A percentile compares a stretch with the other conserved stretches of the same genome.
Conservation (phyloP, 2,329 filamentous ascomycete genomes). For the Paramyrothecium sp. region DNA sequence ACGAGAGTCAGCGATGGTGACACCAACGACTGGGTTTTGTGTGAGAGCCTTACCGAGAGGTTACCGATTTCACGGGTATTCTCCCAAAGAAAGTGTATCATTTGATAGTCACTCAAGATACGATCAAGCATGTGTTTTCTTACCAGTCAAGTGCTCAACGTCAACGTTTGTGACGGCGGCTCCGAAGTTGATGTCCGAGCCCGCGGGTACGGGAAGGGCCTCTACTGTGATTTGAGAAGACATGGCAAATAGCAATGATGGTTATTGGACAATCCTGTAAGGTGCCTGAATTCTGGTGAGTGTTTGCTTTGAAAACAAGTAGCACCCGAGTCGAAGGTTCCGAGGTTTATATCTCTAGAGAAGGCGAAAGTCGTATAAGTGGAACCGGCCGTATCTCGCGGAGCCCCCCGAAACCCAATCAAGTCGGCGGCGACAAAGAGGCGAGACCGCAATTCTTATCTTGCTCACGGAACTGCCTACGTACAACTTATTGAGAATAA, state of each 20-base stretch:
- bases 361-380: too few species aligned
- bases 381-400: too few species aligned
- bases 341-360: too few species aligned
- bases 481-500: too few species aligned
- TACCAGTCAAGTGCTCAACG: conserved; percentile 62
- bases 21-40: not conserved
- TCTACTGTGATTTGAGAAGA: conserved; percentile 28
- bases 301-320: too few species aligned
- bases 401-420: too few species aligned
- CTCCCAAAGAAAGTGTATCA: conserved; percentile 31
- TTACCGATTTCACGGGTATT: conserved; percentile 61
- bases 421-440: too few species aligned
- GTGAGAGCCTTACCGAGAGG: conserved; percentile 33
- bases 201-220: conserved; percentile 32
- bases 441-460: too few species aligned
- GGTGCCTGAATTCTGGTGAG: too few species aligned
- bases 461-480: too few species aligned
- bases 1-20: not conserved
- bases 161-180: conserved; percentile 57
- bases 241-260: conserved; percentile 8
- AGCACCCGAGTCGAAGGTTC: too few species aligned
- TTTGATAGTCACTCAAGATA: conserved; percentile 5
- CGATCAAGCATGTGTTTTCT: conserved; percentile 22
- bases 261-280: too few species aligned
- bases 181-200: conserved; percentile 55